A percentile compares a stretch with the other conserved stretches of the same genome.
Conservation (phyloP, 2,329 filamentous ascomycete species). For the Aspergillus fijiensis region DNA sequence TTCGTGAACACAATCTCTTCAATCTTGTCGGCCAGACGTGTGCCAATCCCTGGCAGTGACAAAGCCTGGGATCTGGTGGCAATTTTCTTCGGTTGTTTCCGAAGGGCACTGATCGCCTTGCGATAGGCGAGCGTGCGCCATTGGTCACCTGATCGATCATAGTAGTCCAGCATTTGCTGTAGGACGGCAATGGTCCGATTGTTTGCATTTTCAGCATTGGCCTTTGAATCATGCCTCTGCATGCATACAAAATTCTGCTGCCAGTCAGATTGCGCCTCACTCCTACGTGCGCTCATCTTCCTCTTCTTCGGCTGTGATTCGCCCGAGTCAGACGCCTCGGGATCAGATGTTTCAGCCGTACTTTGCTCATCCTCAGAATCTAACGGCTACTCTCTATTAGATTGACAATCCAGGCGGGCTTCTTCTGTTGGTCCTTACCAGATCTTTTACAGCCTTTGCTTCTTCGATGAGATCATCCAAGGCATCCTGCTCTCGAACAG, state of each 20-base stretch:
- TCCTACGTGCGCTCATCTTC: constrained; percentile 4
- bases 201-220: constrained; percentile 64
- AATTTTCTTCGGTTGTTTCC: constrained; percentile 64
- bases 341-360: constrained; percentile 12
- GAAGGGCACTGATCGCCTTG: constrained; percentile 71
- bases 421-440: constrained; percentile 40
- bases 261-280: constrained; percentile 26
- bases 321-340: constrained; percentile 17
- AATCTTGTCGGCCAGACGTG: constrained; percentile 76
- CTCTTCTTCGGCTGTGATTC: constrained; percentile 19
- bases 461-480: constrained; percentile 65
- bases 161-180: constrained; percentile 76
- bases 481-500: constrained; percentile 48
- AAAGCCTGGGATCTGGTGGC: constrained; percentile 68
- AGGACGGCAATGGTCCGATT: constrained; percentile 71
- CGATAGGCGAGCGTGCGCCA: constrained; percentile 77
- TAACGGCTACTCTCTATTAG: constrained; percentile 34
- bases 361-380: constrained; percentile 28
- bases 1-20: constrained; percentile 82
- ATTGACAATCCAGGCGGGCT: constrained; percentile 8
- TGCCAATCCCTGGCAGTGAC: constrained; percentile 66
- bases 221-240: constrained; percentile 52
- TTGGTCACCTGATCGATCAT: constrained; percentile 69
- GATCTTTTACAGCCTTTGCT: constrained; percentile 58
- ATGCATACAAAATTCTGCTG: constrained; percentile 58